Base-by-base conservation (phyloP, 495 filamentous ascomycete genomes). In the Evernia prunastri region DNA sequence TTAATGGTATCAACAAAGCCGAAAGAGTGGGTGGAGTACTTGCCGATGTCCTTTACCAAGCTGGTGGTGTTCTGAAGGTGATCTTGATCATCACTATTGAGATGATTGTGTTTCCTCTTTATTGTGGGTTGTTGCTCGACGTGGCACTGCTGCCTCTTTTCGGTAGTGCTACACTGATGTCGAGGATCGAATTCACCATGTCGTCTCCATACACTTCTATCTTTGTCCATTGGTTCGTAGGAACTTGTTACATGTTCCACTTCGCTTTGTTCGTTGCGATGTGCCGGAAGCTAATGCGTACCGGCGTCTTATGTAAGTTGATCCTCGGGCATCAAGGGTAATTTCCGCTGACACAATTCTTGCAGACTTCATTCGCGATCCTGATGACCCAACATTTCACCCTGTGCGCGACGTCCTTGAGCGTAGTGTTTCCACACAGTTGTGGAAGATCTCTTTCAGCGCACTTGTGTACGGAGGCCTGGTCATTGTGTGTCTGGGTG, bases 161-260 rank as follows among this genome's bases (percentile, higher is more conserved):
- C 70, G 86, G 89, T 40, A 77, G 85, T 56, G 89, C 90, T 5
- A 90, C 87, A 6, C 69, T 96, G 31, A 78, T 81, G 54, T 90
- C 89, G 0, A 84, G 94, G 27, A 73, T 96, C 42, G 74, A 83
- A 10, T 97, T 95, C 68, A 89, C 89, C 33, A 73, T 85, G 40
- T 77, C 82, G 40, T 89, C 86, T 64, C 92, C 93, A 0, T 79
- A 91, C 49, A 96, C 91, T 0, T 95, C 90, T 9, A 84, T 92
- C 25, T 99, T 99, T 71, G 88, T 97, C 29, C 94, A 99, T 74
- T 99, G 94, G 94, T 99, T 99, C 72, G 86, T 96, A 57, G 94
- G 94, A 27, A 99, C 94, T 9, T 96, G 92, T 67, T 99, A 99
- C 75, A 99, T 99, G 94, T 99, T 99, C 74, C 94, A 99, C 72